Base-by-base conservation (phyloP, 140 eudicot genomes). In the Oenanthe javanica region DNA sequence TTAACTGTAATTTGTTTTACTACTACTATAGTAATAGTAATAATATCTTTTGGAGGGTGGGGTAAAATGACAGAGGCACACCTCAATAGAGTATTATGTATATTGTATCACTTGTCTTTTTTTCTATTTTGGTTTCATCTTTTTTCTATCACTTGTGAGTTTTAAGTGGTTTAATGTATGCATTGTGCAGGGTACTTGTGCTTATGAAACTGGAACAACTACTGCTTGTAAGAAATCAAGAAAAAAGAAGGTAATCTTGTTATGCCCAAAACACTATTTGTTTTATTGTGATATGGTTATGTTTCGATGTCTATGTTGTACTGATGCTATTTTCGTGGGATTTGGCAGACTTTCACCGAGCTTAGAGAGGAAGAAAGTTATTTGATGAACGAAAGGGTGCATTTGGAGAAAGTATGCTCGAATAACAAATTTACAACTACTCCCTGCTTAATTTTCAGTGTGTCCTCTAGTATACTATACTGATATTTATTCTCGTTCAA, bases 311-410 rank as follows among this genome's bases (percentile, higher is more conserved):
- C 2, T 40, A 36, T 77, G 50, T 5, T 38, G 18, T 42, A 27
- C 50, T 77, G 21, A 77, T 76, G 67, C n/a, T 54, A 77, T 16
- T 4, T 16, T 61, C 42, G 9, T 78, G 46, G 23, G 52, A 42
- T 2, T 36, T 72, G 66, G 75, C 84, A 90, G 94, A 84, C 87
- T 49, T 87, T 82, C 81, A 70, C 89, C 19, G 86, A 90, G 59
- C 91, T 90, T 52, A 90, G 85, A 81, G 91, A 87, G 72, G 89
- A 87, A 82, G 90, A 90, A 75, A 83, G 63, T 77, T 79, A 81
- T 31, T 84, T 90, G 31, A 52, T 86, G 84, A 87, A 86, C 81
- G 94, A 90, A 79, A 84, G 87, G 59, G 57, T 76, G 45, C 83
- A 84, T 70, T 74, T 90, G 81, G 83, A 84, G 75, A 90, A 79